These are phyloP conservation scores for Colletotrichum tofieldiae DNA, from an alignment of 2,329 filamentous ascomycete genomes.

Conservation along the genomic window DNA sequence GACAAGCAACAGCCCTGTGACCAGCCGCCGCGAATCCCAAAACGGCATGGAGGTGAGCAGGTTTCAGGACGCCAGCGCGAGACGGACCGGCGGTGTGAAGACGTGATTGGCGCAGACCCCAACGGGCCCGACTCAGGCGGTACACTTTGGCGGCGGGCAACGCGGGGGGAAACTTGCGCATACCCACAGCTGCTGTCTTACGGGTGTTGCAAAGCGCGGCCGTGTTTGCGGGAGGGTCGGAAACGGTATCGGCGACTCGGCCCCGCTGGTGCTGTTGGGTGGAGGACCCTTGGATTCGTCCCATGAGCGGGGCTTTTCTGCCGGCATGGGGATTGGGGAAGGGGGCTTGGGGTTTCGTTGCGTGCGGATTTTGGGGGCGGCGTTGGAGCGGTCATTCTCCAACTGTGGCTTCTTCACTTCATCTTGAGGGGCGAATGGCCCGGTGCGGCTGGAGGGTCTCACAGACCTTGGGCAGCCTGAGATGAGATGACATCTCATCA, in stretches of 20 bases:
- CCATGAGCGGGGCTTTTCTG: background rate
- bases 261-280: background rate
- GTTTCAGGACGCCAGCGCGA: slow-evolving; percentile 41
- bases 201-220: background rate
- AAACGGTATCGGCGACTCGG: background rate
- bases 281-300: background rate
- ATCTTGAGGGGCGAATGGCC: too few relatives aligned
- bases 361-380: background rate
- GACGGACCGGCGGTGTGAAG: slow-evolving; percentile 27
- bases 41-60: slow-evolving; percentile 43
- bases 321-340: background rate
- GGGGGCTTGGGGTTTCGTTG: background rate
- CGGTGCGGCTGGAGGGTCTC: background rate
- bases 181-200: background rate
- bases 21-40: slow-evolving; percentile 37
- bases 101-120: slow-evolving; percentile 12
- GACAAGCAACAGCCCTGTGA: slow-evolving; percentile 43
- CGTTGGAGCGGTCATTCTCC: slow-evolving; percentile 14
- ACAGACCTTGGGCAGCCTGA: background rate
- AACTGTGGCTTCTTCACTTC: background rate
- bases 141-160: background rate
- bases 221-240: background rate
- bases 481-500: background rate
- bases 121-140: slow-evolving; percentile 30
- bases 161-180: slow-evolving; percentile 16